Conservation (phyloP, 331 rosid genomes). For the Telfairia occidentalis region DNA sequence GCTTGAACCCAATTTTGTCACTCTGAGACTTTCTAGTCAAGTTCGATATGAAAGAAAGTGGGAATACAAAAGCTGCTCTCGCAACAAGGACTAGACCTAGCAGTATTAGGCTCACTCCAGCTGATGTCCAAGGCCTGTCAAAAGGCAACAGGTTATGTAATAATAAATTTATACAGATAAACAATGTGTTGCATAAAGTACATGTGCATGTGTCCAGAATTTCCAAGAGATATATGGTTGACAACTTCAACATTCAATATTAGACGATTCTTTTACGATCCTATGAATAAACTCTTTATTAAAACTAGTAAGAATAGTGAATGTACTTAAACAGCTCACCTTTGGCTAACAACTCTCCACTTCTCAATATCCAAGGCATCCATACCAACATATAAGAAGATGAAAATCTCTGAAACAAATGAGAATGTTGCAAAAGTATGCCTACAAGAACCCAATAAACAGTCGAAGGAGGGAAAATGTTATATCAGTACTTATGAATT, state of each 20-base stretch:
- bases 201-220: not conserved
- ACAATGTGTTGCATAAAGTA: not conserved
- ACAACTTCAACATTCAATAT: not conserved
- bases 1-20: constrained; percentile 37
- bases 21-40: constrained; percentile 17
- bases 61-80: constrained; percentile 68
- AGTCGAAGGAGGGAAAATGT: not conserved
- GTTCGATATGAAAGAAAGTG: constrained; percentile 44
- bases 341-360: constrained; percentile 37
- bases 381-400: constrained; percentile 67
- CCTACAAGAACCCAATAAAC: constrained; percentile 25
- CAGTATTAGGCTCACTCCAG: constrained; percentile 39
- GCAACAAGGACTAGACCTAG: constrained; percentile 44
- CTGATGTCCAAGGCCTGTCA: constrained; percentile 41
- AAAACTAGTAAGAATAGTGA: not conserved
- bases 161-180: not conserved
- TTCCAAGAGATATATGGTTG: too few relatives aligned
- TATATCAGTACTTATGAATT: not conserved
- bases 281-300: not conserved
- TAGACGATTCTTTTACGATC: not conserved
- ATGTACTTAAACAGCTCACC: constrained; percentile 26
- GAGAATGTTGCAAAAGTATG: constrained; percentile 56
- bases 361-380: constrained; percentile 69
- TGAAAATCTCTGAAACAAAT: constrained; percentile 46
- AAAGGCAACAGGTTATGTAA: constrained; percentile 9